Base-by-base conservation (phyloP, 768 basidiomycete genomes). In the Podaxis sp. region DNA sequence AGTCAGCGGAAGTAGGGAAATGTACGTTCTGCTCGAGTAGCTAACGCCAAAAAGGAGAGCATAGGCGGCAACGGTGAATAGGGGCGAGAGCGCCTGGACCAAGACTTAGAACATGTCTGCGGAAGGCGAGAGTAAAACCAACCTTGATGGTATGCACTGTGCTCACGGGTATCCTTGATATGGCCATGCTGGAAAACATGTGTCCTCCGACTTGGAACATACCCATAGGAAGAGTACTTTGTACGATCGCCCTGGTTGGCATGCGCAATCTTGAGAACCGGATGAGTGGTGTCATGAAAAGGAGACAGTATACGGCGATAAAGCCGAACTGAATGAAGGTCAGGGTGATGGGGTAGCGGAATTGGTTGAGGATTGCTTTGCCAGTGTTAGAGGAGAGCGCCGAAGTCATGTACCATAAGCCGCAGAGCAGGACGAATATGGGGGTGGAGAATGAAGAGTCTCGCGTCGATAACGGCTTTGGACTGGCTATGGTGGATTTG, bases 101-200 rank as follows among this genome's bases (percentile, higher is more conserved):
- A 46, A 33, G 54, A 40, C 19, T 49, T 19, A 59, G 6, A 11
- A 59, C 17, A 59, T 33, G 33, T 25, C 51, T 19, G 54, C 24
- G 24, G 33, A 29, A 55, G 37, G 41, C 33, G 59, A 11, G 41
- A 54, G 52, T 54, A 8, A 38, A 24, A 72, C 82, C 67, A 69
- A 96, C 96, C 88, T 99, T 99, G 76, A 98, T 98, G 52, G 96
- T 98, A 74, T 99, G 97, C 13, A 98, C 95, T 0, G 97, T 99
- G 78, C 92, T 94, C 63, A 99, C 97, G 2, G 92, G 94, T 64
- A 98, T 96, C 55, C 94, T 82, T 54, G 95, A 94, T 57, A 98
- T 99, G 11, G 97, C 97, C 78, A 99, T 89, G 68, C 94, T 96
- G 17, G 95, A 95, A 73, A 97, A 98, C 70, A 99, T 94, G 73